A percentile compares a stretch with the other conserved stretches of the same genome.
Evolutionary conservation across 2,329 filamentous ascomycete species (phyloP).

Genomic region (Fusarium aywerte): DNA sequence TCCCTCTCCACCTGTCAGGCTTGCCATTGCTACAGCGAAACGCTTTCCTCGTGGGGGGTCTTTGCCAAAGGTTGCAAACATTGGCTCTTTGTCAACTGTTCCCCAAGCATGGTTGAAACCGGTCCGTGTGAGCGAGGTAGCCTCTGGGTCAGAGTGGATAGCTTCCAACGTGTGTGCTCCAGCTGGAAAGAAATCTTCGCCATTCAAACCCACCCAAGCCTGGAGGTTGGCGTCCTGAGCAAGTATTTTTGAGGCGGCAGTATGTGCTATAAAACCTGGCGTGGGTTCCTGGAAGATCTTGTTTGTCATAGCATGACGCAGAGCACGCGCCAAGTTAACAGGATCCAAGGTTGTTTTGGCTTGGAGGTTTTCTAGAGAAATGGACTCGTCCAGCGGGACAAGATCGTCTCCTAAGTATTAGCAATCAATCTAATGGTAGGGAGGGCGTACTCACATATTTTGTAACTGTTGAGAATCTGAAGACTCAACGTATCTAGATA

Average conservation of each 20-base stretch:
- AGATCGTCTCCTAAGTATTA: conserved; percentile 56
- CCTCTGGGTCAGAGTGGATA: conserved; percentile 58
- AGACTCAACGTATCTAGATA: conserved; percentile 63
- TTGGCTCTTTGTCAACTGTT: conserved; percentile 62
- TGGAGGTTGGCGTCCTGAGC: conserved; percentile 60
- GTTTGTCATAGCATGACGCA: conserved; percentile 68
- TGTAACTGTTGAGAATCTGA: conserved; percentile 62
- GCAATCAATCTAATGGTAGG: background rate
- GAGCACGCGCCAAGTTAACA: conserved; percentile 61
- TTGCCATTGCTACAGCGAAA: conserved; percentile 66
- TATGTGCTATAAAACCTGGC: conserved; percentile 65
- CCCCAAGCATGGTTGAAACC: conserved; percentile 64
- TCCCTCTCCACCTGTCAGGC: conserved; percentile 65
- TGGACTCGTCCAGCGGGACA: conserved; percentile 59
- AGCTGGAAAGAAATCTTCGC: conserved; percentile 64
- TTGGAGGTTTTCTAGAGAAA: conserved; percentile 59
- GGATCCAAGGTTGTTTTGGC: conserved; percentile 58
- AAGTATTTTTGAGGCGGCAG: conserved; percentile 63
- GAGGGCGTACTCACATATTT: conserved; percentile 54
- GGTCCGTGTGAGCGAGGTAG: conserved; percentile 59
- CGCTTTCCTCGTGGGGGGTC: conserved; percentile 59
- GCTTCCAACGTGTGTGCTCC: conserved; percentile 59
- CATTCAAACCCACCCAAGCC: conserved; percentile 66
- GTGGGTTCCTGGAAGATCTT: conserved; percentile 64
- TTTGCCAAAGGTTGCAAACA: conserved; percentile 65